Evolutionary conservation across 2,329 filamentous ascomycete species (phyloP).

Genomic region (Ilyonectria robusta): DNA sequence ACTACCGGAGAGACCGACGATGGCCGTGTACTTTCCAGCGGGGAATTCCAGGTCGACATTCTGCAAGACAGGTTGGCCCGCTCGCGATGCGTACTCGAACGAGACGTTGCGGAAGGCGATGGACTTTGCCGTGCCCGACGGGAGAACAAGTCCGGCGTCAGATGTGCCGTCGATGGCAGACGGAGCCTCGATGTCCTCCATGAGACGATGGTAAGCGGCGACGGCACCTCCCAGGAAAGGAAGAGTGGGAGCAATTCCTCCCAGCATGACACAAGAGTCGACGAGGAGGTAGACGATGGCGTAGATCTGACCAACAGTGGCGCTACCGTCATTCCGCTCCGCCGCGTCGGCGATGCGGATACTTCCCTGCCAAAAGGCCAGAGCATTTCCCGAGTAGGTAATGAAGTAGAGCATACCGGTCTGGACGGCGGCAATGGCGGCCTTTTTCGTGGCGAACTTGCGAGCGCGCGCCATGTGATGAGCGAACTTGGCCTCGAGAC

Average conservation of each 20-base stretch:
- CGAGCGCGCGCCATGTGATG: constrained; percentile 57
- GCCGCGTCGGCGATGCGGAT: constrained; percentile 60
- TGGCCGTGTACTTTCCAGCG: constrained; percentile 64
- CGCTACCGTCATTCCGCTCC: constrained; percentile 49
- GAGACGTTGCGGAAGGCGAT: constrained; percentile 56
- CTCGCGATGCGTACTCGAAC: constrained; percentile 61
- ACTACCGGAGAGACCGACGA: constrained; percentile 70
- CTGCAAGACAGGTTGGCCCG: constrained; percentile 58
- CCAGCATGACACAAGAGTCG: constrained; percentile 74
- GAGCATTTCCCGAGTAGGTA: constrained; percentile 74
- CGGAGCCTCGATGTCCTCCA: constrained; percentile 68
- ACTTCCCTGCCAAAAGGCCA: constrained; percentile 78
- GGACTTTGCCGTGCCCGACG: constrained; percentile 56
- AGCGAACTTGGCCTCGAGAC: constrained; percentile 63
- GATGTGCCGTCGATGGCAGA: constrained; percentile 61
- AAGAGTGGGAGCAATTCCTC: constrained; percentile 73
- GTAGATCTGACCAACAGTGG: constrained; percentile 61
- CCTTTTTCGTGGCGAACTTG: constrained; percentile 69
- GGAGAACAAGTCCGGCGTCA: constrained; percentile 54
- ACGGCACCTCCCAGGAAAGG: constrained; percentile 72
- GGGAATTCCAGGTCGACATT: constrained; percentile 62
- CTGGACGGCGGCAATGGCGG: constrained; percentile 68
- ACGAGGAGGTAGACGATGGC: constrained; percentile 68
- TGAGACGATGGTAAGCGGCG: constrained; percentile 69
- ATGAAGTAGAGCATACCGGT: constrained; percentile 76